Evolutionary conservation across 805 yeast genomes (phyloP).

Genomic region (Yamadazyma laniorum): DNA sequence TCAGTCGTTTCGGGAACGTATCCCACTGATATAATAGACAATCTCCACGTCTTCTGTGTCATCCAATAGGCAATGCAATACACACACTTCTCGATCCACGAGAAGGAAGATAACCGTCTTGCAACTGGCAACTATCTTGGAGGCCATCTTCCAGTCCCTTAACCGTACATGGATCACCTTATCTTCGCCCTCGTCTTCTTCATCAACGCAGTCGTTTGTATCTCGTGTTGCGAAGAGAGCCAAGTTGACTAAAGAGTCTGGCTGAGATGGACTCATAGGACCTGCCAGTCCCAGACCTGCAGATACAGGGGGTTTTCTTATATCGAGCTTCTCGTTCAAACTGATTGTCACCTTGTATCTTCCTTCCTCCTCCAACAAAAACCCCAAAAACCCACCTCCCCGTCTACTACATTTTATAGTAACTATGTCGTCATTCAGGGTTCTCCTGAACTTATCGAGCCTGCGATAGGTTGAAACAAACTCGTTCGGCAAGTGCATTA

Average conservation of each 20-base stretch:
- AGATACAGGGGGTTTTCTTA: constrained; percentile 29
- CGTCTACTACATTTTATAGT: constrained; percentile 48
- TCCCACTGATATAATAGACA: constrained; percentile 53
- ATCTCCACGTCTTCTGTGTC: constrained; percentile 64
- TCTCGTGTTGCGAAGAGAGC: constrained; percentile 2
- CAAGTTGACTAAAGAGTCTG: constrained; percentile 2
- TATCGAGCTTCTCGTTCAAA: constrained; percentile 57
- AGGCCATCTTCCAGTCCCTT: constrained; percentile 68
- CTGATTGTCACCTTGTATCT: constrained; percentile 50
- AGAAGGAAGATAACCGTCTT: constrained; percentile 60
- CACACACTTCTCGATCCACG: constrained; percentile 56
- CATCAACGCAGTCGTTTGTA: constrained; percentile 4
- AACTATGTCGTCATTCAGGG: constrained; percentile 40
- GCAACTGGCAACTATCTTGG: constrained; percentile 58
- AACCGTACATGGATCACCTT: constrained; percentile 51
- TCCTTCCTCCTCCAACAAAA: constrained; percentile 55
- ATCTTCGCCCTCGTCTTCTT: constrained; percentile 22
- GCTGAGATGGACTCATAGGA: not conserved
- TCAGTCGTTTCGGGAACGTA: constrained; percentile 17
- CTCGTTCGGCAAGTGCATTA: constrained; percentile 51
- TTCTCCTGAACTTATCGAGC: constrained; percentile 60
- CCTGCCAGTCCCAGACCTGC: no score
- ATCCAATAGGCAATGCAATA: constrained; percentile 65
- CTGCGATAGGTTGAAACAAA: constrained; percentile 56
- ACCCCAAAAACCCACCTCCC: constrained; percentile 47